Evolutionary conservation across 768 basidiomycete species (phyloP), one percentile per base, ranked within the genome.

Genomic region (Tricholoma matsutake): DNA sequence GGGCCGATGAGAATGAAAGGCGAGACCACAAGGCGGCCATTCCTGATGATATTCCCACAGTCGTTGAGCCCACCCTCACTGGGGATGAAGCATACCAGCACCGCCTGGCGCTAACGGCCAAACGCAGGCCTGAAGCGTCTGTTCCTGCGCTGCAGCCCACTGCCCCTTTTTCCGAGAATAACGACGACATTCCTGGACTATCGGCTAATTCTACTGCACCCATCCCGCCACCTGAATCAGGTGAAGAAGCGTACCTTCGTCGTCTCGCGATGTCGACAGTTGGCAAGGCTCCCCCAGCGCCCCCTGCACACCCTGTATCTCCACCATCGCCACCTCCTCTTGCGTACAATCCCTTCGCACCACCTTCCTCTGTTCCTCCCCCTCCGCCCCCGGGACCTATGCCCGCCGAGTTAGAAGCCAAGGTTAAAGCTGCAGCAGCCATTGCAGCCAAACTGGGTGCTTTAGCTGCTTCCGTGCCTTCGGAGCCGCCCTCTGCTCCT

Each of bases 31-130:
- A 54, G 56, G 22, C 22, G 22, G 53, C 45, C 8, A 70, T 63
- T 25, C 67, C 72, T 37, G 72, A 70, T 54, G 66, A 67, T 2
- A 73, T 81, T 16, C 74, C 81, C 18, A 73, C 75, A 4, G 68
- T 73, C 1, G 72, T 82, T 0, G 80, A 83, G 29, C 72, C 73
- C 34, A 75, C 72, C 37, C 74, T 87, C 64, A 85, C 85, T 2
- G 91, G 90, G n/a, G 91, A 93, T 53, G 92, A 91, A 68, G 90
- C 87, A 1, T 92, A 85, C 68, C 86, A 86, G 64, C 85, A 87
- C 43, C 85, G 91, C 11, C 76, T 91, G 10, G 88, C 87, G n/a
- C 77, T 92, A 81, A 86, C 86, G 8, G 61, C 69, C n/a, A 74
- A 72, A 14, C 65, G 64, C 14, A 66, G 64, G 31, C 60, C 65